Conservation (phyloP, 2,329 filamentous ascomycete species). For the Claviceps maximensis region DNA sequence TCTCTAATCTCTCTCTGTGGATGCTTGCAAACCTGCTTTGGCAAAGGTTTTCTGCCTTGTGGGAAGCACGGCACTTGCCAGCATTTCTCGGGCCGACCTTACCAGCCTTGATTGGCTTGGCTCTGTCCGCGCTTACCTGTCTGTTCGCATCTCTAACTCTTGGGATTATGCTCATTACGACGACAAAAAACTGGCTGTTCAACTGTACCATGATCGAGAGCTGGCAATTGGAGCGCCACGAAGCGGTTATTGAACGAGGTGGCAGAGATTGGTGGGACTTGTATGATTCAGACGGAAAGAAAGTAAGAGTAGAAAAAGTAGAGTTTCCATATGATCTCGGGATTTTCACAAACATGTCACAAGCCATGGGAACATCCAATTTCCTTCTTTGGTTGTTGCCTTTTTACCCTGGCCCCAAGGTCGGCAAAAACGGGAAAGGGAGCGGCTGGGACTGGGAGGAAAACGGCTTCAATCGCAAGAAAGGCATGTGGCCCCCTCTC, state of each 20-base stretch:
- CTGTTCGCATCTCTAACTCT: slow-evolving; percentile 49
- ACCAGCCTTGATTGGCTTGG: slow-evolving; percentile 45
- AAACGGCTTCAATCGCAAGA: slow-evolving; percentile 60
- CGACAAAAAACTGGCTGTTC: slow-evolving; percentile 45
- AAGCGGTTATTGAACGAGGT: slow-evolving; percentile 37
- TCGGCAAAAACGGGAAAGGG: slow-evolving; percentile 26
- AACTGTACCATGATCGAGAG: slow-evolving; percentile 73
- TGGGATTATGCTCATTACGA: slow-evolving; percentile 49
- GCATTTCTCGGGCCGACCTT: slow-evolving; percentile 60
- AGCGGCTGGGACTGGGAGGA: slow-evolving; percentile 52
- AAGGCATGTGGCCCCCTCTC: slow-evolving; percentile 48
- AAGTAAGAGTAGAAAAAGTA: slow-evolving; percentile 44
- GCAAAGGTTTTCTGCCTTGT: slow-evolving; percentile 45
- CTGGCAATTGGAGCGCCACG: slow-evolving; percentile 58
- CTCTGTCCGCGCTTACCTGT: slow-evolving; percentile 44
- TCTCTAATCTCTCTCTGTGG: slow-evolving; percentile 52
- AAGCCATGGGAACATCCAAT: slow-evolving; percentile 62
- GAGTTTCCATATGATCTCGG: slow-evolving; percentile 78
- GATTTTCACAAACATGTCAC: slow-evolving; percentile 57
- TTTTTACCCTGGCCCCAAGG: slow-evolving; percentile 37
- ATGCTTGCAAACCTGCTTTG: slow-evolving; percentile 47
- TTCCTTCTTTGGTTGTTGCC: slow-evolving; percentile 57
- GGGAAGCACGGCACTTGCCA: slow-evolving; percentile 52
- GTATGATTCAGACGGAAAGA: slow-evolving; percentile 20
- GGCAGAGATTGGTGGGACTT: slow-evolving; percentile 32